These are phyloP conservation scores for Globisporangium heterothallicum DNA, from an alignment of 352 stramenopile genomes.

Conservation along the genomic window DNA sequence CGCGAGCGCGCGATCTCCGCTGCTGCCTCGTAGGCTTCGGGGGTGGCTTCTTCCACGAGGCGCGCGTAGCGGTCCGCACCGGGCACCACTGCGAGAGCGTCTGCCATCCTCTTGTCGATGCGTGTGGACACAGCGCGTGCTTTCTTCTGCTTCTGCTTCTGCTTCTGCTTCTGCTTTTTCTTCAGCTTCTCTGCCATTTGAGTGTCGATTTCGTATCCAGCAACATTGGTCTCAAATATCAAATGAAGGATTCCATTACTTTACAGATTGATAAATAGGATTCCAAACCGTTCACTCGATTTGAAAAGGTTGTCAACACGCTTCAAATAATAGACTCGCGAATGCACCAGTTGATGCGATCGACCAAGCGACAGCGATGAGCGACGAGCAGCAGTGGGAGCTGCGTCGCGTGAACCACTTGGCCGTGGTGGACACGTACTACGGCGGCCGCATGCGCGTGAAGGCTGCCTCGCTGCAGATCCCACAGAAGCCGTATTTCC, in stretches of 20 bases:
- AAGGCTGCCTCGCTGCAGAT: slow-evolving; percentile 26
- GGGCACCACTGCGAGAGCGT: slow-evolving; percentile 3
- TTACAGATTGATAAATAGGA: neutral
- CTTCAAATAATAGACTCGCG: no score
- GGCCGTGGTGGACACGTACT: slow-evolving; percentile 49
- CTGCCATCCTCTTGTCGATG: neutral
- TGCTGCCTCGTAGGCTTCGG: slow-evolving; percentile 20
- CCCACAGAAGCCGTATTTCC: slow-evolving; percentile 21
- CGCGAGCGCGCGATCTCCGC: slow-evolving; percentile 22
- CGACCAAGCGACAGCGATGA: no score
- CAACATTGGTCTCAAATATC: no score
- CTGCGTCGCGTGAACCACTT: slow-evolving; percentile 32
- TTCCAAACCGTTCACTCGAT: no score
- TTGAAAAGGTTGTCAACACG: no score
- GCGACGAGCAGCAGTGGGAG: neutral
- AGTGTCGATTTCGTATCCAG: no score
- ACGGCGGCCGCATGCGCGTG: slow-evolving; percentile 24
- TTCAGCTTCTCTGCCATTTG: no score
- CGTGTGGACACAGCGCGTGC: no score
- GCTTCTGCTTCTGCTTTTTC: no score
- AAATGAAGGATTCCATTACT: neutral
- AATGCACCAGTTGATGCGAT: no score
- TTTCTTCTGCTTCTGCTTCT: no score
- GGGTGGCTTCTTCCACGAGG: slow-evolving; percentile 21
- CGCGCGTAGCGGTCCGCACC: slow-evolving; percentile 16